A percentile compares a stretch with the other conserved stretches of the same genome.
phyloP scores from a whole-genome alignment of 2,329 filamentous ascomycete genomes.

The Xylaria sp. region DNA sequence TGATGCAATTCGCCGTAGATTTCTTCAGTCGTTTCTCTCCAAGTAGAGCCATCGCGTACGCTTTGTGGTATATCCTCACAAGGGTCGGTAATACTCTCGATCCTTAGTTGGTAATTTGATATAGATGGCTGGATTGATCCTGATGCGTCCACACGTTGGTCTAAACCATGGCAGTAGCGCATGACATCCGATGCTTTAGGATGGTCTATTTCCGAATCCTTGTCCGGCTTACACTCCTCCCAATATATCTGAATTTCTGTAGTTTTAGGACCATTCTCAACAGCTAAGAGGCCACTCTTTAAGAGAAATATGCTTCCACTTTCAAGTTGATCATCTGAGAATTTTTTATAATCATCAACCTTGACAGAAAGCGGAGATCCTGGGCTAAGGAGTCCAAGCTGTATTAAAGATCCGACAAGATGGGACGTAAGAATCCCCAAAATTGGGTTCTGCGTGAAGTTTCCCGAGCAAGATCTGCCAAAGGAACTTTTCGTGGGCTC shows the following conservation, averaged over 20 bases:
- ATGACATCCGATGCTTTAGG: neutral
- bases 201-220: neutral
- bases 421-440: neutral
- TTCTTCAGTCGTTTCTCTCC: neutral
- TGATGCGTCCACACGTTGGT: neutral
- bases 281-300: neutral
- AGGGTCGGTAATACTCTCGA: neutral
- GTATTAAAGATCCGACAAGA: neutral
- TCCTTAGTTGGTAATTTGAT: neutral
- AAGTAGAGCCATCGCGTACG: neutral
- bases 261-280: neutral
- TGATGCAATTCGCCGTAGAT: neutral
- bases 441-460: neutral
- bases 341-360: neutral
- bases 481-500: neutral
- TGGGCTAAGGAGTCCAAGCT: neutral
- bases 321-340: neutral
- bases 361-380: neutral
- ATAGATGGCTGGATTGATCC: neutral
- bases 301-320: neutral
- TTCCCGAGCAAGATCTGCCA: neutral
- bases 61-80: neutral
- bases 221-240: neutral
- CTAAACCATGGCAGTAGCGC: neutral
- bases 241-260: neutral